Evolutionary conservation across 305 asterid genomes (phyloP).

Genomic region (Fraxinus floribunda): DNA sequence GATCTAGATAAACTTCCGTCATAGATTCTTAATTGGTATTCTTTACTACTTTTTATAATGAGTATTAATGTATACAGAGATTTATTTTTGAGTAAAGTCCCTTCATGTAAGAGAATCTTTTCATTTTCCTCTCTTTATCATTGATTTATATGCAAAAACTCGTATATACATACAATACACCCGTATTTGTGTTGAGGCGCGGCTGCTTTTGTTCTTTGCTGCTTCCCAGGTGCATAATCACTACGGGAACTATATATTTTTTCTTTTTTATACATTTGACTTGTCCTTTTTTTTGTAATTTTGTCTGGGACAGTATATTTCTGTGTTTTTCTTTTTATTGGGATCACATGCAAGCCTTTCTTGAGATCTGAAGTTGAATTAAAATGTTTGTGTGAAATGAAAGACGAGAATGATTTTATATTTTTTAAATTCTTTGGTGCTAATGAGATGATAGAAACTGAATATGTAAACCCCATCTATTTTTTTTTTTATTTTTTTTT

Average conservation of each 20-base stretch:
- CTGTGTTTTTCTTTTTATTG: conserved; percentile 14
- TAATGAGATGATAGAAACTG: neutral
- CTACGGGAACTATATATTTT: neutral
- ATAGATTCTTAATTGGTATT: conserved; percentile 26
- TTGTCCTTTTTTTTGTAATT: conserved; percentile 1
- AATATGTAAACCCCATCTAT: conserved; percentile 17
- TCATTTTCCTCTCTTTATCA: conserved; percentile 22
- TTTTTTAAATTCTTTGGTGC: neutral
- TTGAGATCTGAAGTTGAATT: conserved; percentile 41
- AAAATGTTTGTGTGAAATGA: neutral
- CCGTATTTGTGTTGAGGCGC: conserved; percentile 29
- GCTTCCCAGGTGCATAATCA: conserved; percentile 36
- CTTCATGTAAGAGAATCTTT: conserved; percentile 33
- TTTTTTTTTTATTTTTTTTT: conserved; percentile 8
- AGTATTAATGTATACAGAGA: neutral
- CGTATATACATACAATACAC: conserved; percentile 34
- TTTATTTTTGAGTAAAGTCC: neutral
- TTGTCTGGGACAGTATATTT: conserved; percentile 11
- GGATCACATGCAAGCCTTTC: conserved; percentile 25
- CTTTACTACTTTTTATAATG: neutral
- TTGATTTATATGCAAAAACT: conserved; percentile 34
- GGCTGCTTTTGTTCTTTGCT: conserved; percentile 32
- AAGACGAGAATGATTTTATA: neutral
- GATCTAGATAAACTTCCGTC: conserved; percentile 15
- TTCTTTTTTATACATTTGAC: neutral